Percentiles rank a stretch among this genome's conserved stretches.
phyloP scores from a whole-genome alignment of 805 yeast genomes.

The Saccharomyces cerevisiae region DNA sequence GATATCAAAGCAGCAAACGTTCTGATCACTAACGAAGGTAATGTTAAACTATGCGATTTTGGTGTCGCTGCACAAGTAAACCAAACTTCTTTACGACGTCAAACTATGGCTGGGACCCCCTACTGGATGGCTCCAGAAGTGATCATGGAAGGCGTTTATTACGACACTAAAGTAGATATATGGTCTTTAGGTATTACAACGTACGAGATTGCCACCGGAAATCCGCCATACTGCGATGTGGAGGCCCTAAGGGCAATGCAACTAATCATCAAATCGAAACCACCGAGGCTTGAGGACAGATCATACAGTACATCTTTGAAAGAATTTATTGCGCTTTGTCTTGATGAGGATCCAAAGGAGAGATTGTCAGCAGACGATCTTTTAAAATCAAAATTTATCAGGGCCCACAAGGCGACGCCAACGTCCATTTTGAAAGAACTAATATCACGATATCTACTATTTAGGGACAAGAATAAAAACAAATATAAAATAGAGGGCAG shows the following conservation, averaged over 20 bases:
- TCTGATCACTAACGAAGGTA: constrained; percentile 79
- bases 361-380: constrained; percentile 83
- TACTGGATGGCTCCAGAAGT: constrained; percentile 99
- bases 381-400: constrained; percentile 63
- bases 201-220: constrained; percentile 92
- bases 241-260: constrained; percentile 95
- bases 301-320: constrained; percentile 68
- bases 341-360: constrained; percentile 88
- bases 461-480: constrained; percentile 61
- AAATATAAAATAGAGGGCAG: constrained; percentile 36
- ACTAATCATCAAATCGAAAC: constrained; percentile 83
- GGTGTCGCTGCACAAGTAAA: constrained; percentile 96
- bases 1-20: constrained; percentile 96
- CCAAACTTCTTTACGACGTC: constrained; percentile 64
- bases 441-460: constrained; percentile 59
- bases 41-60: constrained; percentile 88
- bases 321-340: constrained; percentile 82
- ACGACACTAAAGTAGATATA: constrained; percentile 88
- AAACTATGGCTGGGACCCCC: constrained; percentile 93
- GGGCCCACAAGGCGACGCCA: constrained; percentile 49
- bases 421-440: constrained; percentile 62
- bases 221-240: constrained; percentile 93
- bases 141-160: constrained; percentile 78
- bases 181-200: constrained; percentile 96
- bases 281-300: constrained; percentile 89